Conservation (phyloP, 1,284 basidiomycete genomes). For the Boletus semigastroideus region DNA sequence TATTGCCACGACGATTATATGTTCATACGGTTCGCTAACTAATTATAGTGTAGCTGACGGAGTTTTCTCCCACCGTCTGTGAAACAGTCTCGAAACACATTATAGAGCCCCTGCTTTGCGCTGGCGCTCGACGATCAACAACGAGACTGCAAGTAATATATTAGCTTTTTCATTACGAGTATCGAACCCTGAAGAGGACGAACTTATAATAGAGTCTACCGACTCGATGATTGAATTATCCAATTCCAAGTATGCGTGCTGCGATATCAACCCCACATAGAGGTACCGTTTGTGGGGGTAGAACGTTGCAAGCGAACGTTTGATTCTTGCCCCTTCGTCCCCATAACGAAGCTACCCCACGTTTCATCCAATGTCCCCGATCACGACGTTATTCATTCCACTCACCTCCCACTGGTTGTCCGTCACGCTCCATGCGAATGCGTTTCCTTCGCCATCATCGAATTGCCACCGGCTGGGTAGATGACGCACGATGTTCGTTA, state of each 20-base stretch:
- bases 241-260: slow-evolving; percentile 40
- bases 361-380: not conserved
- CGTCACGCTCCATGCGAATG: slow-evolving; percentile 20
- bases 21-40: slow-evolving; percentile 8
- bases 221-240: slow-evolving; percentile 36
- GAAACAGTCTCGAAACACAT: slow-evolving; percentile 2
- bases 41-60: slow-evolving; percentile 18
- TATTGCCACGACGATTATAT: not conserved
- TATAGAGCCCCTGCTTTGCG: slow-evolving; percentile 6
- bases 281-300: slow-evolving; percentile 38
- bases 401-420: slow-evolving; percentile 15
- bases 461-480: slow-evolving; percentile 26
- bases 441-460: slow-evolving; percentile 22
- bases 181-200: slow-evolving; percentile 7
- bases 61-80: not conserved
- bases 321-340: slow-evolving; percentile 13
- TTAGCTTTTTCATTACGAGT: slow-evolving; percentile 5
- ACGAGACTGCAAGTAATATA: slow-evolving; percentile 17
- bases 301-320: slow-evolving; percentile 34
- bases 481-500: slow-evolving; percentile 1
- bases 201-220: slow-evolving; percentile 40
- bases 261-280: slow-evolving; percentile 38
- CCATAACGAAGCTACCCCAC: slow-evolving; percentile 14
- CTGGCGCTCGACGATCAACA: slow-evolving; percentile 22
- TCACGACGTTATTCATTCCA: not conserved